Base-by-base conservation (phyloP, 192 early-diverging fungal genomes). In the Phlyctochytrium arcticum region DNA sequence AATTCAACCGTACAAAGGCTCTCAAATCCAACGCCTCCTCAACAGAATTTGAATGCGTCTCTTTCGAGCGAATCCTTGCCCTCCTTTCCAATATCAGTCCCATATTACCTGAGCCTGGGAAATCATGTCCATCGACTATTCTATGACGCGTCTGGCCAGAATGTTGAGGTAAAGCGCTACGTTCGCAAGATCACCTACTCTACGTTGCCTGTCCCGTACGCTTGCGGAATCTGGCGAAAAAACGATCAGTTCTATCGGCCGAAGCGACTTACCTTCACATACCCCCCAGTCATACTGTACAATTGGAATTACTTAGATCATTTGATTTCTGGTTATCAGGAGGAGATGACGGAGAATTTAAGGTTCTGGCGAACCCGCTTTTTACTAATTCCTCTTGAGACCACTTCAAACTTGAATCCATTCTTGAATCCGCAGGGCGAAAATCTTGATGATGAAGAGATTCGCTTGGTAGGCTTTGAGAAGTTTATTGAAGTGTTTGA, bases 231-330 rank as follows among this genome's bases (percentile, higher is more conserved):
- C 35, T 96, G 95, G 94, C 87, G 90, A 27, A 91, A 87, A 66
- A 75, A 89, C 62, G 73, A 78, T 37, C 48, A 67, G 15, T 75
- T 69, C 3, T 98, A 95, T 67, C 37, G 69, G 46, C 64, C 74
- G 1, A 71, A 85, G 30, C 63, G 57, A 0, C 71, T 90, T 12
- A 73, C 61, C 0, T 98, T 98, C 57, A 55, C 62, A 5, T 96
- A 98, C 72, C 88, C 96, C 15, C 71, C 71, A 9, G 61, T 89
- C 21, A 72, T 85, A 4, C 78, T 86, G 39, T 93, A 95, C 71
- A 88, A 90, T 33, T 98, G 96, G 96, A 98, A 96, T 64, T 91
- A 88, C 39, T 76, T 96, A 27, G 96, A 98, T 72, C 88, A 89
- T 54, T 74, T 95, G 27, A 87, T 96, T n/a, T 80, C 90, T 19